These are phyloP conservation scores for Colletotrichum phormii DNA, from an alignment of 2,329 filamentous ascomycete species.

Conservation along the genomic window DNA sequence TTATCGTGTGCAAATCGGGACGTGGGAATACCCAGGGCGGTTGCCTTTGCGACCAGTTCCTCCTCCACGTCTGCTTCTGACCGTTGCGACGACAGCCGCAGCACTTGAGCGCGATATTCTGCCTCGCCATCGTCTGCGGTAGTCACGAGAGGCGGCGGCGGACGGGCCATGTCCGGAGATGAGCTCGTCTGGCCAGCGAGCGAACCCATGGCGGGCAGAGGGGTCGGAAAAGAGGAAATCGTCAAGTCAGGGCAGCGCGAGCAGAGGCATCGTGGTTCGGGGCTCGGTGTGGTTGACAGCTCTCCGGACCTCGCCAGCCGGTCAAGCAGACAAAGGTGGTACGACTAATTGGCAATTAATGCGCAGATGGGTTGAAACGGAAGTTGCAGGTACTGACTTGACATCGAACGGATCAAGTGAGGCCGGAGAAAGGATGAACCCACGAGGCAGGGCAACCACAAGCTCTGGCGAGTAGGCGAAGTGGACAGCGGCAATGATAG, in stretches of 20 bases:
- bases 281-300: conserved; percentile 18
- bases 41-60: conserved; percentile 48
- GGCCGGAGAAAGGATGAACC: conserved; percentile 37
- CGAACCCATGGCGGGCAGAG: conserved; percentile 33
- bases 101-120: conserved; percentile 53
- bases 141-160: conserved; percentile 7
- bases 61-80: conserved; percentile 55
- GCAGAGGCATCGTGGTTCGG: conserved; percentile 33
- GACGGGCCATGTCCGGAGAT: conserved; percentile 21
- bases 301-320: conserved; percentile 24
- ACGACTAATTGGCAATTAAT: conserved; percentile 28
- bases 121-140: conserved; percentile 52
- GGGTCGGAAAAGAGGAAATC: conserved; percentile 1
- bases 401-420: conserved; percentile 34
- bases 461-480: conserved; percentile 12
- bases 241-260: conserved; percentile 32
- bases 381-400: conserved; percentile 31
- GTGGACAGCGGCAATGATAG: conserved; percentile 29
- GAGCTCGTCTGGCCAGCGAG: conserved; percentile 30
- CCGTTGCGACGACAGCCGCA: conserved; percentile 46
- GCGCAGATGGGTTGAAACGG: conserved; percentile 33
- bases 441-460: conserved; percentile 25
- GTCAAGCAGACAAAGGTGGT: conserved; percentile 18
- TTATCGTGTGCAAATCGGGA: conserved; percentile 47
- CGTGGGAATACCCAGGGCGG: conserved; percentile 49